These are phyloP conservation scores for Malassezia japonica DNA, from an alignment of 1,284 basidiomycete species.

Conservation along the genomic window DNA sequence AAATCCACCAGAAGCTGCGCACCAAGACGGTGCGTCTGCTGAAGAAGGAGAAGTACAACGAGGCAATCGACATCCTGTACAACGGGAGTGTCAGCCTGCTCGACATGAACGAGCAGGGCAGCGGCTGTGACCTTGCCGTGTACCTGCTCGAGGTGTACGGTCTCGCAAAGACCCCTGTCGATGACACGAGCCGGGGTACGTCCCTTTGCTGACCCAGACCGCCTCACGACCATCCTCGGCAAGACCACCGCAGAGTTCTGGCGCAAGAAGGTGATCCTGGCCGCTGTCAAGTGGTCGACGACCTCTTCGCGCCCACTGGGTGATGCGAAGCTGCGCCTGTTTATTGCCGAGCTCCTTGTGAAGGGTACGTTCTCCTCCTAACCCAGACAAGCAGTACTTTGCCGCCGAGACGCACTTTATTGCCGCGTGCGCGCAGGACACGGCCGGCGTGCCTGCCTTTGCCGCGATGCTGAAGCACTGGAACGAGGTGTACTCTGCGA, in stretches of 20 bases:
- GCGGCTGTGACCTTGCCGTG: conserved; percentile 41
- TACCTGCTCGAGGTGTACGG: conserved; percentile 45
- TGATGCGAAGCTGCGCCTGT: conserved; percentile 32
- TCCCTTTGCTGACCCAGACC: conserved; percentile 12
- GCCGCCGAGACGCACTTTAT: conserved; percentile 34
- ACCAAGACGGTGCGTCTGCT: conserved; percentile 44
- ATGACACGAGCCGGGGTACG: conserved; percentile 22
- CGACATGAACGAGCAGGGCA: conserved; percentile 38
- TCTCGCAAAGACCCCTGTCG: conserved; percentile 21
- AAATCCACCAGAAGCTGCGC: conserved; percentile 45
- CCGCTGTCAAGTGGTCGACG: conserved; percentile 40
- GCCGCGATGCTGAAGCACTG: conserved; percentile 13
- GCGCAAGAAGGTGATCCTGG: conserved; percentile 41
- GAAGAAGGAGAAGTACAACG: conserved; percentile 42
- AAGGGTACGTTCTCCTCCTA: conserved; percentile 14
- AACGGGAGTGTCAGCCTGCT: conserved; percentile 33
- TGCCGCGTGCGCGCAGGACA: conserved; percentile 16
- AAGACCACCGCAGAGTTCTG: conserved; percentile 37
- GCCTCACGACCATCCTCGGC: conserved; percentile 26
- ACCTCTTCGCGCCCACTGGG: conserved; percentile 25
- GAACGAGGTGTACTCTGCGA: conserved; percentile 6
- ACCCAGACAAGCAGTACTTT: conserved; percentile 18
- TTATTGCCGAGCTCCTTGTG: conserved; percentile 31
- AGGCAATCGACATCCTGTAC: conserved; percentile 35
- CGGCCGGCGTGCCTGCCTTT: neutral